Conservation (phyloP, 2,329 filamentous ascomycete genomes). For the Phaeophleospora eucalypticola region DNA sequence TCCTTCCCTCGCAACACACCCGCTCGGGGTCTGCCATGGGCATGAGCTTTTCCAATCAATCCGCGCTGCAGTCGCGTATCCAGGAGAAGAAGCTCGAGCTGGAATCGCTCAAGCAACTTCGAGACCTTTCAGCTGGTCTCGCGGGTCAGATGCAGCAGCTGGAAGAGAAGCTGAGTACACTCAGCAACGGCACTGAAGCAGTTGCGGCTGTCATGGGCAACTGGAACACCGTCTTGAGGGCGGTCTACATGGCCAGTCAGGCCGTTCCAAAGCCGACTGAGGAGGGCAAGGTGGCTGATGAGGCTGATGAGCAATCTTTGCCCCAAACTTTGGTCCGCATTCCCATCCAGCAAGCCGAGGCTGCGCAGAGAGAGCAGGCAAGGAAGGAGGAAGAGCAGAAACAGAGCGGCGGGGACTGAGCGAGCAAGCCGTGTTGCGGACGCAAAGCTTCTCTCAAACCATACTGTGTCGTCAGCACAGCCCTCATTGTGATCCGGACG, state of each 20-base stretch:
- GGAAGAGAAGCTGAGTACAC: conserved; percentile 70
- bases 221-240: conserved; percentile 81
- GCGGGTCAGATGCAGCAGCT: conserved; percentile 79
- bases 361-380: conserved; percentile 27
- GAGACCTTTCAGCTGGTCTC: conserved; percentile 72
- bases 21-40: conserved; percentile 45
- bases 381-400: conserved; percentile 9
- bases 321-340: conserved; percentile 82
- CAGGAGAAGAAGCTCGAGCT: conserved; percentile 82
- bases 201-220: conserved; percentile 81
- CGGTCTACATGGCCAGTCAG: conserved; percentile 79
- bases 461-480: no score
- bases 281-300: conserved; percentile 17
- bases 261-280: conserved; percentile 61
- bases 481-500: no score
- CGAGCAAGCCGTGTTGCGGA: background rate
- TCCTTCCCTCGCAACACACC: conserved; percentile 51
- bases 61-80: conserved; percentile 68
- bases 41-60: conserved; percentile 45
- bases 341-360: conserved; percentile 64
- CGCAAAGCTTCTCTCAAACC: background rate
- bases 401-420: conserved; percentile 14
- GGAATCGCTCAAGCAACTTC: conserved; percentile 70
- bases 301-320: conserved; percentile 49
- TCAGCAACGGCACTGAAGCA: conserved; percentile 79